Evolutionary conservation across 495 filamentous ascomycete species (phyloP), one percentile per base, ranked within the genome.

Genomic region (Neurospora hispaniola): DNA sequence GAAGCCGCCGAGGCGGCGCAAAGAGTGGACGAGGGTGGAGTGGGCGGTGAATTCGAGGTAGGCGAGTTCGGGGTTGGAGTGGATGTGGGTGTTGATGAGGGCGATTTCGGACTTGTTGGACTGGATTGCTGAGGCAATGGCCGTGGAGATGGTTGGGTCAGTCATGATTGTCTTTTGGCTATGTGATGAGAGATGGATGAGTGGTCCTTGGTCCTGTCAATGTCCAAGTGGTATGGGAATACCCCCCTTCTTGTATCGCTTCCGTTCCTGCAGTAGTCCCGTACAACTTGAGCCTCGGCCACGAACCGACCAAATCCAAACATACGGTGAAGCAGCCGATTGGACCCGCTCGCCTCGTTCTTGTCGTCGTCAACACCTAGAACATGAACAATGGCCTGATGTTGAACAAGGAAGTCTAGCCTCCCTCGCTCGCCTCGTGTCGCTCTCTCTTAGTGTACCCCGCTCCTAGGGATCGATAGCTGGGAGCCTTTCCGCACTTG

Each of bases 31-130:
- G 69, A 89, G 85, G 69, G 80, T 76, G 68, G 87, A 80, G 73
- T 89, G 87, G 11, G 88, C 87, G 35, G 84, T 78, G 74, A 83
- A 78, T 73, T 89, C 88, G 69, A 85, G 76, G 76, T 86, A 89
- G 10, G 83, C 88, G 4, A 87, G 80, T 71, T 89, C 87, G 0
- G 88, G 88, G 72, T 88, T 86, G 43, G 80, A 80, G 74, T 84
- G 81, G 72, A 87, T 86, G 72, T 85, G 81, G 23, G 81, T 76
- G 73, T 88, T 87, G 73, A 88, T 85, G 48, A 78, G 74, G 39
- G 79, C 80, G 14, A 88, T 77, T 27, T 84, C 75, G 20, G 70
- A 40, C 70, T 82, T 81, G 38, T 59, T 31, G 11, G n/a, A 12
- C 1, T 23, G 10, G 46, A 54, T 54, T 23, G 73, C 72, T 9